These are phyloP conservation scores for Fusarium nanum DNA, from an alignment of 2,329 filamentous ascomycete species.

Conservation along the genomic window DNA sequence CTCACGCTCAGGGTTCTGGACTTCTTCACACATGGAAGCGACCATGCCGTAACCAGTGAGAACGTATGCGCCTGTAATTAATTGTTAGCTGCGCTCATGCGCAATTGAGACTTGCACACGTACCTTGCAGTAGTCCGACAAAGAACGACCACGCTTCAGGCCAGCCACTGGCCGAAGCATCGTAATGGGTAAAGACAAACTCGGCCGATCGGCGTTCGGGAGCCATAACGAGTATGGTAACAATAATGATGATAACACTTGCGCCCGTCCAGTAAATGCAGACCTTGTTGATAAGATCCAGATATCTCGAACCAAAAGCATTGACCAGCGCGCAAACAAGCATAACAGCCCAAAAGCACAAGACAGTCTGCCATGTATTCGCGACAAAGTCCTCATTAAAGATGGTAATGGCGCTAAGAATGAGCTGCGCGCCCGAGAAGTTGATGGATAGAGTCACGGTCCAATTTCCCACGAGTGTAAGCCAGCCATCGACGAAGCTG, in stretches of 20 bases:
- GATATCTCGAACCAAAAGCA: conserved; percentile 67
- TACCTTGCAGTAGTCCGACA: conserved; percentile 64
- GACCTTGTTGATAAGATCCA: conserved; percentile 75
- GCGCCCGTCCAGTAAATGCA: conserved; percentile 79
- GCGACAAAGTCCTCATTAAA: conserved; percentile 70
- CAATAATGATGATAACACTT: conserved; percentile 76
- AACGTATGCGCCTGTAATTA: conserved; percentile 52
- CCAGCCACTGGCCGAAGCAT: conserved; percentile 77
- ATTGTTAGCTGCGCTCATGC: conserved; percentile 14
- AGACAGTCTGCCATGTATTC: conserved; percentile 77
- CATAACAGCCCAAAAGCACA: conserved; percentile 78
- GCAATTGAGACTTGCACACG: conserved; percentile 44
- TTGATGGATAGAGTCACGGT: conserved; percentile 76
- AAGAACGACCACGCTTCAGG: conserved; percentile 72
- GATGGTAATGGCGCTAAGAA: conserved; percentile 75
- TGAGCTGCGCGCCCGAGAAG: conserved; percentile 76
- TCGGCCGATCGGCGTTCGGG: conserved; percentile 71
- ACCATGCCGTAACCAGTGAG: conserved; percentile 64
- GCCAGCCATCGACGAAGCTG: conserved; percentile 80
- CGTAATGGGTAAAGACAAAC: conserved; percentile 76
- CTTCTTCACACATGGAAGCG: conserved; percentile 68
- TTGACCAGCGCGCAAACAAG: conserved; percentile 74
- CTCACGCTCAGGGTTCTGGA: conserved; percentile 69
- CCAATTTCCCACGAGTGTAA: conserved; percentile 78
- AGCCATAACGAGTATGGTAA: conserved; percentile 74